These are phyloP conservation scores for Penicillium samsonianum DNA, from an alignment of 495 filamentous ascomycete species.

Conservation along the genomic window DNA sequence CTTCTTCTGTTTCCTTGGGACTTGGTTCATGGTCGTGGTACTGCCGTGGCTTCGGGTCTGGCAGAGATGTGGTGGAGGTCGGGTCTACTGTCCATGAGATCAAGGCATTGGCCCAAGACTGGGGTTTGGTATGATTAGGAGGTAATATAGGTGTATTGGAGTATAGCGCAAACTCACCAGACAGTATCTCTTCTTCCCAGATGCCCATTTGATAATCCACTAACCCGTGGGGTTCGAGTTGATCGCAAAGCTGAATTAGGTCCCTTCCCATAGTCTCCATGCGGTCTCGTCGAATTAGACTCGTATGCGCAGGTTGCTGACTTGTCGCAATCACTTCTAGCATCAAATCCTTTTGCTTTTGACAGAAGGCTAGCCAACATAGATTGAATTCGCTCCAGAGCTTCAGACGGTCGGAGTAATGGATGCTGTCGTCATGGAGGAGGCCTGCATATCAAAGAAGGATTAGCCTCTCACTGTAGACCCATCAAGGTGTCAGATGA, in stretches of 20 bases:
- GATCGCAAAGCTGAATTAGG: conserved; percentile 78
- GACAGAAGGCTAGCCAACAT: conserved; percentile 86
- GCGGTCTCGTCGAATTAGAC: conserved; percentile 64
- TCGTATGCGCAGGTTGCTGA: conserved; percentile 60
- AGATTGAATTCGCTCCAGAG: conserved; percentile 95
- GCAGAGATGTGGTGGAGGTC: conserved; percentile 31
- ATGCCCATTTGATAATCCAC: conserved; percentile 98
- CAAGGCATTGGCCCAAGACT: conserved; percentile 70
- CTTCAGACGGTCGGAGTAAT: conserved; percentile 69
- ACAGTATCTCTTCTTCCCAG: conserved; percentile 90
- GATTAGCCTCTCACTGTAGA: conserved; percentile 29
- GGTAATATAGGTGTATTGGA: conserved; percentile 6
- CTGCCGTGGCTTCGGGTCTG: conserved; percentile 23
- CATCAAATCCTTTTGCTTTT: conserved; percentile 81
- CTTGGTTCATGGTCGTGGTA: conserved; percentile 28
- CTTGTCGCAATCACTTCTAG: conserved; percentile 58
- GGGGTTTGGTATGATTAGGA: background rate
- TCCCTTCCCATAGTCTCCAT: conserved; percentile 81
- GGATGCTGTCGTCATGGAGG: conserved; percentile 70
- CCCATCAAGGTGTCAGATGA: conserved; percentile 16
- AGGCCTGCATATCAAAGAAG: conserved; percentile 54
- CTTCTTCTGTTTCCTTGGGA: background rate
- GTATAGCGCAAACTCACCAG: conserved; percentile 55
- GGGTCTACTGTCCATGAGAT: conserved; percentile 50
- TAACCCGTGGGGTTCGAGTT: conserved; percentile 81